Conservation (phyloP, 345 rosid species). For the Corymbia maculata region DNA sequence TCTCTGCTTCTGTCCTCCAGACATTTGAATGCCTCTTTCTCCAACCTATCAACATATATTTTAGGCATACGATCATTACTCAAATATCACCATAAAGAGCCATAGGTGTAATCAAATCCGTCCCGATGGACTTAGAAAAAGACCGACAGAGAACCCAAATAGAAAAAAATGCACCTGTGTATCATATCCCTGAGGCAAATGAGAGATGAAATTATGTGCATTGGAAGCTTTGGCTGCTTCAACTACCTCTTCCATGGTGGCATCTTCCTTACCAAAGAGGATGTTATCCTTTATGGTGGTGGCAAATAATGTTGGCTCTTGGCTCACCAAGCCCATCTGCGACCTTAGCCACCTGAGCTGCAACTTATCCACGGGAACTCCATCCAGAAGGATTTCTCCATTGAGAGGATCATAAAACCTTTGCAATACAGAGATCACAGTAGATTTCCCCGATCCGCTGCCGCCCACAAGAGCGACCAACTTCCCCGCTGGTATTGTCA, state of each 20-base stretch:
- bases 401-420: slow-evolving; percentile 3
- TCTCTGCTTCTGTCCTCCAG: slow-evolving; percentile 34
- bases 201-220: slow-evolving; percentile 25
- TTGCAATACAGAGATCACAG: slow-evolving; percentile 1
- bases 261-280: slow-evolving; percentile 31
- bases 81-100: background rate
- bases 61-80: background rate
- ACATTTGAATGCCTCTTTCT: slow-evolving; percentile 23
- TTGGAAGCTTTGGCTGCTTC: slow-evolving; percentile 27
- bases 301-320: slow-evolving; percentile 32
- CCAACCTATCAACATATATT: slow-evolving; percentile 14
- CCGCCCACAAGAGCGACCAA: slow-evolving; percentile 1
- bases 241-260: slow-evolving; percentile 13
- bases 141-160: background rate
- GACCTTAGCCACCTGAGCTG: slow-evolving; percentile 4
- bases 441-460: slow-evolving; percentile 8
- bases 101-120: background rate
- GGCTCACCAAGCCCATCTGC: slow-evolving; percentile 32
- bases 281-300: slow-evolving; percentile 29
- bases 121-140: background rate
- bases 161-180: slow-evolving; percentile 13
- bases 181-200: slow-evolving; percentile 24
- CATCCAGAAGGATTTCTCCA: slow-evolving; percentile 3
- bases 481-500: background rate
- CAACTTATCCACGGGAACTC: background rate